A percentile compares a stretch with the other conserved stretches of the same genome.
Evolutionary conservation across 139 green algal species (phyloP).

Genomic region (Nannochloris sp.): DNA sequence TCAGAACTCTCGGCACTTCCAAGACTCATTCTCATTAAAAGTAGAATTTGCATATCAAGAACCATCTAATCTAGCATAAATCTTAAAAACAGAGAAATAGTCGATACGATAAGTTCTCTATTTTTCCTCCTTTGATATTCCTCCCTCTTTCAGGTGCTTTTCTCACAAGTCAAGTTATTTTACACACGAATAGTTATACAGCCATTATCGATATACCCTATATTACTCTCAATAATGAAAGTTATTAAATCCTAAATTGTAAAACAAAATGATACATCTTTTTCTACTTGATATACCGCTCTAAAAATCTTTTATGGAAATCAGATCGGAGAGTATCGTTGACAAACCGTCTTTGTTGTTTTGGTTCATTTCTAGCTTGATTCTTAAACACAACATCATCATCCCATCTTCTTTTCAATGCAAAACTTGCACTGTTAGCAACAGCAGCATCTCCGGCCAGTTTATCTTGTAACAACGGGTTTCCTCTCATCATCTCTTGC

Average conservation of each 20-base stretch:
- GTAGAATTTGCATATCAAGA: too few species aligned
- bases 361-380: conserved; percentile 83
- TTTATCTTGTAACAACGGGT: conserved; percentile 75
- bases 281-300: conserved; percentile 81
- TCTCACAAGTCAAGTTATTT: too few species aligned
- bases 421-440: conserved; percentile 22
- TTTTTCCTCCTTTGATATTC: background rate
- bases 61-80: too few species aligned
- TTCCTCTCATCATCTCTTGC: conserved; percentile 71
- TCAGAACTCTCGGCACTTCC: conserved; percentile 10
- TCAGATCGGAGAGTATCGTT: conserved; percentile 99
- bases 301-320: conserved; percentile 92
- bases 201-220: too few species aligned
- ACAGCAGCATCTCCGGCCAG: conserved; percentile 3
- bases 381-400: conserved; percentile 98
- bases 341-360: conserved; percentile 89
- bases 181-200: too few species aligned
- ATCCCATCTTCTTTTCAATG: conserved; percentile 84
- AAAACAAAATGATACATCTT: background rate
- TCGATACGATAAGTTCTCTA: background rate
- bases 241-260: background rate
- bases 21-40: conserved; percentile 18
- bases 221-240: too few species aligned
- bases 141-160: background rate
- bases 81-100: background rate